A percentile compares a stretch with the other conserved stretches of the same genome.
These are phyloP conservation scores for Quercus lobata DNA, from an alignment of 331 rosid species.

Conservation along the genomic window DNA sequence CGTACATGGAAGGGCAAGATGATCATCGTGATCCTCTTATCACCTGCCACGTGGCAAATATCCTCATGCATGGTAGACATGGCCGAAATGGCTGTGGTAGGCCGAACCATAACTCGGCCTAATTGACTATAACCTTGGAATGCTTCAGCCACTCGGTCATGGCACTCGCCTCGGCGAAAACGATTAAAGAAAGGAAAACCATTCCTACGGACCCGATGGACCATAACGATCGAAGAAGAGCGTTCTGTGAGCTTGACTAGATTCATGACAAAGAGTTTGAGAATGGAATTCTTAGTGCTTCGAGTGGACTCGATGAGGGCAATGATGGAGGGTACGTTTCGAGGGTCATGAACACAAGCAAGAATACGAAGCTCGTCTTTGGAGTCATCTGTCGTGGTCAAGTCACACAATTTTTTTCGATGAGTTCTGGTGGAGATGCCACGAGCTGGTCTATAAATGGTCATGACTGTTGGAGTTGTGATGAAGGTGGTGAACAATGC, in stretches of 20 bases:
- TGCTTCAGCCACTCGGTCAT: conserved; percentile 44
- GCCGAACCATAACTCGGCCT: conserved; percentile 53
- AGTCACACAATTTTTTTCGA: conserved; percentile 53
- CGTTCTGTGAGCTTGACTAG: conserved; percentile 82
- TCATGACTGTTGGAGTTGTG: conserved; percentile 75
- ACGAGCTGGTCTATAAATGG: conserved; percentile 65
- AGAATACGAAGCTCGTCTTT: conserved; percentile 47
- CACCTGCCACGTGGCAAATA: conserved; percentile 69
- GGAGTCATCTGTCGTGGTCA: conserved; percentile 12
- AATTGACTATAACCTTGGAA: conserved; percentile 57
- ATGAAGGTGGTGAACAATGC: conserved; percentile 87
- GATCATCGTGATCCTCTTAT: conserved; percentile 61
- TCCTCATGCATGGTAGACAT: conserved; percentile 72
- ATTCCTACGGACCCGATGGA: conserved; percentile 50
- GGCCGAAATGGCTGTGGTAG: conserved; percentile 59
- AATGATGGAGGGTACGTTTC: conserved; percentile 51
- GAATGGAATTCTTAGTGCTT: conserved; percentile 33
- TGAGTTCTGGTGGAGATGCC: conserved; percentile 16
- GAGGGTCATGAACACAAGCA: conserved; percentile 69
- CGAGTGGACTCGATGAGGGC: conserved; percentile 55
- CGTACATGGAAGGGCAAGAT: conserved; percentile 65
- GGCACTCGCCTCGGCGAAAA: conserved; percentile 33
- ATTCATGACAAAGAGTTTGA: conserved; percentile 68
- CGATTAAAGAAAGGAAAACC: conserved; percentile 73
- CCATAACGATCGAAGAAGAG: conserved; percentile 65